These are phyloP conservation scores for Chytridiales sp. DNA, from an alignment of 371 early-diverging fungal genomes.

Conservation along the genomic window DNA sequence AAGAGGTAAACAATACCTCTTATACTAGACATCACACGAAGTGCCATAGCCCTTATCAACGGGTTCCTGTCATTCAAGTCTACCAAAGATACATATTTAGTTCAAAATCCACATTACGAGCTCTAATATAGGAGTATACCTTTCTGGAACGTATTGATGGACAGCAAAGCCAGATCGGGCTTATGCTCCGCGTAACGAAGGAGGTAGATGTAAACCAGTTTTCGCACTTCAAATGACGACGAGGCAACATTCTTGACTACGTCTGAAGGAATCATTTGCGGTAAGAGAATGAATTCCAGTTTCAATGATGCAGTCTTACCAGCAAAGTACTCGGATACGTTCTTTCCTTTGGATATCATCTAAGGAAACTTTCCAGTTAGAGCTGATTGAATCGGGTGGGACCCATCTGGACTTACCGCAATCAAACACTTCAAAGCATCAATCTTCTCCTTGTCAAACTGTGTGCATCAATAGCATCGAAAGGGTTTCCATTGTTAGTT, in stretches of 20 bases:
- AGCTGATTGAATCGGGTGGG: not conserved
- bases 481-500: not conserved
- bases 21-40: conserved; percentile 93
- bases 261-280: conserved; percentile 35
- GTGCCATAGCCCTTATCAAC: conserved; percentile 89
- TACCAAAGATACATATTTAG: conserved; percentile 5
- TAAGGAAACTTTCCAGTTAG: conserved; percentile 24
- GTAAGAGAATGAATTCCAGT: conserved; percentile 2
- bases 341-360: conserved; percentile 90
- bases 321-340: conserved; percentile 90
- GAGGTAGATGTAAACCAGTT: conserved; percentile 92
- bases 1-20: conserved; percentile 41
- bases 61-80: conserved; percentile 92
- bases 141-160: conserved; percentile 95
- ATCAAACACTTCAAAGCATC: conserved; percentile 87
- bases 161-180: conserved; percentile 89
- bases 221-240: conserved; percentile 83
- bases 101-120: not conserved
- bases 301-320: conserved; percentile 23
- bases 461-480: too few species aligned
- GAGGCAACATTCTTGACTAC: conserved; percentile 97
- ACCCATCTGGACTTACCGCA: conserved; percentile 59
- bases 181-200: conserved; percentile 91
- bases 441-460: conserved; percentile 86
- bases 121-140: conserved; percentile 24